Conservation (phyloP, 2,329 filamentous ascomycete species). For the Arachnomyces sp. region DNA sequence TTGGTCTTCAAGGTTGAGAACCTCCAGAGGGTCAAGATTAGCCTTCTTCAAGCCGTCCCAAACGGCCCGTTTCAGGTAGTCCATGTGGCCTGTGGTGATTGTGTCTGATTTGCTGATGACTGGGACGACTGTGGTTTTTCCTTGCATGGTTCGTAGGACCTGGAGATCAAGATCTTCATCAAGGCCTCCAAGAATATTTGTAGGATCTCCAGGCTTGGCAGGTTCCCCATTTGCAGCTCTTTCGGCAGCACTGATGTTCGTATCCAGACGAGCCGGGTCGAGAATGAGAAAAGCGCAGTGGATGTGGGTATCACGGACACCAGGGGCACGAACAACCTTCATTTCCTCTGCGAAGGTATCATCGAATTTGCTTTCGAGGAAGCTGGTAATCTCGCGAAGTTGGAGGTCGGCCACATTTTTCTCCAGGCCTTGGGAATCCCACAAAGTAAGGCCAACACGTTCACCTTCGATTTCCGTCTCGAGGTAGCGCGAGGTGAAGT, state of each 20-base stretch:
- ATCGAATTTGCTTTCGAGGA: slow-evolving; percentile 96
- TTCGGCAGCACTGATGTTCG: slow-evolving; percentile 62
- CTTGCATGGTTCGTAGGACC: slow-evolving; percentile 75
- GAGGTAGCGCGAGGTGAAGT: slow-evolving; percentile 79
- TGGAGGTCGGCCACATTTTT: slow-evolving; percentile 93
- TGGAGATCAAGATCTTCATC: slow-evolving; percentile 88
- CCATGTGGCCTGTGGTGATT: slow-evolving; percentile 91
- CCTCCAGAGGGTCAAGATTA: slow-evolving; percentile 79
- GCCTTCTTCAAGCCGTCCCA: slow-evolving; percentile 80
- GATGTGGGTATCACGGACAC: slow-evolving; percentile 91
- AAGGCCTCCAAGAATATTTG: slow-evolving; percentile 53
- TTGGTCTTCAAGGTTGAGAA: slow-evolving; percentile 71
- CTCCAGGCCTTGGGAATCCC: slow-evolving; percentile 93
- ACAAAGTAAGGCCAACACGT: slow-evolving; percentile 82
- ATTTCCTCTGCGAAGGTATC: slow-evolving; percentile 96
- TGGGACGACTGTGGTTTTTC: slow-evolving; percentile 91
- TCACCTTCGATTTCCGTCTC: slow-evolving; percentile 93
- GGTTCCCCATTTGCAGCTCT: slow-evolving; percentile 47
- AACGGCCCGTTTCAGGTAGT: slow-evolving; percentile 79
- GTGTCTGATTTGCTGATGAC: slow-evolving; percentile 96
- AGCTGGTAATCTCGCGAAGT: slow-evolving; percentile 79
- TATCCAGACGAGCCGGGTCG: slow-evolving; percentile 76
- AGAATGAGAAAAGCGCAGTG: slow-evolving; percentile 90
- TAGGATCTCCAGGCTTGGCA: slow-evolving; percentile 36
- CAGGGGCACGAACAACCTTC: slow-evolving; percentile 89